Percentiles rank a stretch among this genome's conserved stretches.
These are phyloP conservation scores for Naganishia vishniacii DNA, from an alignment of 768 basidiomycete genomes.

Conservation along the genomic window DNA sequence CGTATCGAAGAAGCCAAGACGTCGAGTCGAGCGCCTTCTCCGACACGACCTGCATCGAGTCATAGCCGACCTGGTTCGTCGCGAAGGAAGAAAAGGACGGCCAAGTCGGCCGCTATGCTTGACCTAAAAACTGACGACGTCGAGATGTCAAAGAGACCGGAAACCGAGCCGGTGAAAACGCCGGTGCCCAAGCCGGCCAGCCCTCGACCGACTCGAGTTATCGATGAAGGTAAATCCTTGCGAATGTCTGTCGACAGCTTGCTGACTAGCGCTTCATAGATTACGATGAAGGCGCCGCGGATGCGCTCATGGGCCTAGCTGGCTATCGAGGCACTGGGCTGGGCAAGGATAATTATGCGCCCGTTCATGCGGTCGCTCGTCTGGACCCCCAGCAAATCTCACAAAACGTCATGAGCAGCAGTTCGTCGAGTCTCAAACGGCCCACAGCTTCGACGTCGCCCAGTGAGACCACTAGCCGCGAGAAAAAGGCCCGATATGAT, in stretches of 20 bases:
- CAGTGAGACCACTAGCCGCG: background rate
- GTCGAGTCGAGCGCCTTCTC: conserved; percentile 18
- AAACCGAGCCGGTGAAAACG: background rate
- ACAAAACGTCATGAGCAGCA: background rate
- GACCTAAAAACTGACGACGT: conserved; percentile 9
- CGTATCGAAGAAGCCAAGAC: background rate
- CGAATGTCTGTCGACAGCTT: background rate
- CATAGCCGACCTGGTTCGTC: conserved; percentile 22
- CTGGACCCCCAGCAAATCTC: conserved; percentile 24
- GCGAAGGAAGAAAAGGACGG: conserved; percentile 32
- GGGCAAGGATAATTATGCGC: conserved; percentile 10
- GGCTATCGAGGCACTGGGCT: conserved; percentile 39
- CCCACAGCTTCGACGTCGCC: background rate
- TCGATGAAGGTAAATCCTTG: conserved; percentile 61
- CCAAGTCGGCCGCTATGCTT: conserved; percentile 20
- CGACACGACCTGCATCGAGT: conserved; percentile 13
- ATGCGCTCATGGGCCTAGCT: conserved; percentile 70
- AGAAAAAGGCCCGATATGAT: conserved; percentile 18
- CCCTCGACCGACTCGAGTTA: conserved; percentile 52
- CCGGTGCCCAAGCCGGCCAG: background rate
- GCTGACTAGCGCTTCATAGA: conserved; percentile 51
- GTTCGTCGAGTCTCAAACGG: conserved; percentile 5
- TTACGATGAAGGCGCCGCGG: conserved; percentile 87
- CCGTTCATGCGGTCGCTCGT: conserved; percentile 19
- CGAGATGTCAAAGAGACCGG: conserved; percentile 28